phyloP scores from a whole-genome alignment of 352 stramenopile species.

The Phytophthora aleatoria region DNA sequence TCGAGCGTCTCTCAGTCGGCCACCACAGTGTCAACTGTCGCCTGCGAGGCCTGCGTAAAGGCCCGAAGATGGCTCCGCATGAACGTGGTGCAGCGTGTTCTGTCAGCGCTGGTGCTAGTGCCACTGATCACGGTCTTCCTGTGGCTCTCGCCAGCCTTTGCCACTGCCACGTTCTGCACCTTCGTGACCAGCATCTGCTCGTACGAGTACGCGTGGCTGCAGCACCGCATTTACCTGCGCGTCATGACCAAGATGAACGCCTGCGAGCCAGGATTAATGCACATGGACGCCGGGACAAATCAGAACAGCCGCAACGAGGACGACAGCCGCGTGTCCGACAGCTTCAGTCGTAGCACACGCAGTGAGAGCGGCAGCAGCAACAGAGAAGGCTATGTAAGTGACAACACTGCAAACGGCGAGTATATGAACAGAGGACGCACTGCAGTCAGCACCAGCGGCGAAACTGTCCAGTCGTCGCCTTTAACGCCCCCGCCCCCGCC shows the following conservation, averaged over 20 bases:
- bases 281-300: neutral
- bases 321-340: slow-evolving; percentile 24
- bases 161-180: slow-evolving; percentile 68
- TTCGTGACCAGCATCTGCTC: slow-evolving; percentile 67
- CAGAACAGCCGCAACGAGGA: slow-evolving; percentile 18
- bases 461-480: slow-evolving; percentile 31
- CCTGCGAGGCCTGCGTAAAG: neutral
- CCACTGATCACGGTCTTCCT: slow-evolving; percentile 73
- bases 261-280: slow-evolving; percentile 27
- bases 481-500: slow-evolving; percentile 12
- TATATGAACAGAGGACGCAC: slow-evolving; percentile 30
- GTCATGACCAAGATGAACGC: slow-evolving; percentile 41
- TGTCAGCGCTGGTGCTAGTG: slow-evolving; percentile 61
- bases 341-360: slow-evolving; percentile 37
- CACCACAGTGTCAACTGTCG: neutral
- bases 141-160: slow-evolving; percentile 65
- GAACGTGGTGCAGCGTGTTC: slow-evolving; percentile 66
- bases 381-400: slow-evolving; percentile 8
- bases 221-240: slow-evolving; percentile 66
- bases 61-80: slow-evolving; percentile 26
- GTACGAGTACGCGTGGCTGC: slow-evolving; percentile 77
- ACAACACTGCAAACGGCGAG: neutral
- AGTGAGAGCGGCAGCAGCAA: slow-evolving; percentile 37
- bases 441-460: slow-evolving; percentile 28
- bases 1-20: slow-evolving; percentile 7